Percentiles rank a stretch among this genome's conserved stretches.
These are phyloP conservation scores for Psophocarpus tetragonolobus DNA, from an alignment of 306 rosid species.

Conservation along the genomic window DNA sequence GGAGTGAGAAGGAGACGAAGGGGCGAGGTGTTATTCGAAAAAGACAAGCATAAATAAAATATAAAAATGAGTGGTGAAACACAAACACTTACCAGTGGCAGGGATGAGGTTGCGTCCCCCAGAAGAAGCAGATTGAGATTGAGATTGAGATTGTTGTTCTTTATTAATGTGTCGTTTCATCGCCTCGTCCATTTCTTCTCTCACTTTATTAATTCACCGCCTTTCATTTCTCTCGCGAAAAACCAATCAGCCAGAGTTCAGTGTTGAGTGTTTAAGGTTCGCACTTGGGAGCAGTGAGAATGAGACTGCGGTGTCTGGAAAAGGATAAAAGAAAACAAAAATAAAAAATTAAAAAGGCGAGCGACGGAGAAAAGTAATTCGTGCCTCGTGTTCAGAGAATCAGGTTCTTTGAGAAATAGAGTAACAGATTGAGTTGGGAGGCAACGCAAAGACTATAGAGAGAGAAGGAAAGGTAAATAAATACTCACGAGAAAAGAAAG, in stretches of 20 bases:
- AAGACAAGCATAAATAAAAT: conserved; percentile 40
- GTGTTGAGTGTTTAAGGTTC: not conserved
- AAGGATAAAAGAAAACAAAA: not conserved
- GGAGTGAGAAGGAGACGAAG: not conserved
- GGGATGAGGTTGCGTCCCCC: conserved; percentile 24
- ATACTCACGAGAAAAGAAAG: conserved; percentile 37
- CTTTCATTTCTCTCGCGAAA: not conserved
- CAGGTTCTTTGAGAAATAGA: conserved; percentile 55
- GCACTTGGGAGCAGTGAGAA: not conserved
- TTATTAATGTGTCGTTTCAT: conserved; percentile 36
- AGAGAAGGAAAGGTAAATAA: not conserved
- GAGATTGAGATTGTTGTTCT: conserved; percentile 35
- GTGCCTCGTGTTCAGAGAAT: conserved; percentile 53
- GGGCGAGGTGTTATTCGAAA: conserved; percentile 38
- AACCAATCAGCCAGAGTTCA: not conserved
- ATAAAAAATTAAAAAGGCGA: not conserved
- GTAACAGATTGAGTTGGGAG: conserved; percentile 10
- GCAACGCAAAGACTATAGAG: not conserved
- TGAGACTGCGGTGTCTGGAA: not conserved
- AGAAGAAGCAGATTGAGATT: conserved; percentile 26
- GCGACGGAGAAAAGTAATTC: conserved; percentile 30
- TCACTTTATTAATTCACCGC: not conserved
- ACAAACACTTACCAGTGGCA: not conserved
- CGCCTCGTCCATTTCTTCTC: conserved; percentile 42
- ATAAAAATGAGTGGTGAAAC: conserved; percentile 13